Evolutionary conservation across 805 yeast genomes (phyloP).

Genomic region (Ogataea ramenticola): DNA sequence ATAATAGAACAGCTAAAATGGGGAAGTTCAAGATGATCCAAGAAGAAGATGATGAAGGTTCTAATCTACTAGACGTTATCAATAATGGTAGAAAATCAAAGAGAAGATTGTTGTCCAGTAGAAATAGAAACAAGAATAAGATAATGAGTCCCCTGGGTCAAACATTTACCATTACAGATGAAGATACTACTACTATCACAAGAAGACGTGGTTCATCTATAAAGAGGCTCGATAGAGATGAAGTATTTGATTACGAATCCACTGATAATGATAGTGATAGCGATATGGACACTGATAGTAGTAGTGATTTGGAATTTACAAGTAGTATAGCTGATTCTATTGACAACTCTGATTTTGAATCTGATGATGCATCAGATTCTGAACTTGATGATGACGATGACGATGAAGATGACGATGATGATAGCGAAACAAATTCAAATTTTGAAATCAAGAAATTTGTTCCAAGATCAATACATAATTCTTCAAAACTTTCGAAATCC

Average conservation of each 20-base stretch:
- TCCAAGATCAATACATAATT: not conserved
- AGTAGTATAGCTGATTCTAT: constrained; percentile 9
- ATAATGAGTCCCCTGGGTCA: too few relatives aligned
- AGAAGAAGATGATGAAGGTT: constrained; percentile 6
- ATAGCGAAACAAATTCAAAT: constrained; percentile 11
- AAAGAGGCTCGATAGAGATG: not conserved
- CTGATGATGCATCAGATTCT: constrained; percentile 14
- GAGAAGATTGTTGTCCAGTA: not conserved
- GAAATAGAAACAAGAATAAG: too few relatives aligned
- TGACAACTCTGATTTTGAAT: constrained; percentile 19
- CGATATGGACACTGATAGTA: constrained; percentile 7
- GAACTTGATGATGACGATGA: constrained; percentile 11
- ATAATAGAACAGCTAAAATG: not conserved
- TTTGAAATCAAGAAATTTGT: not conserved
- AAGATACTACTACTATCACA: not conserved
- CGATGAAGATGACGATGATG: constrained; percentile 9
- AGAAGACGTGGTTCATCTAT: not conserved
- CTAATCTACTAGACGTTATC: not conserved
- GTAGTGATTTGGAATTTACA: constrained; percentile 1
- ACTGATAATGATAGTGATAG: not conserved
- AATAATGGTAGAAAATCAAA: not conserved
- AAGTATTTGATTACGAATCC: not conserved
- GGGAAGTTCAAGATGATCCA: constrained; percentile 6
- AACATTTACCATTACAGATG: not conserved
- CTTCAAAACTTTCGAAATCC: not conserved